Evolutionary conservation across 495 filamentous ascomycete genomes (phyloP), one percentile per base, ranked within the genome.

Genomic region (Penicillium robsamsonii): DNA sequence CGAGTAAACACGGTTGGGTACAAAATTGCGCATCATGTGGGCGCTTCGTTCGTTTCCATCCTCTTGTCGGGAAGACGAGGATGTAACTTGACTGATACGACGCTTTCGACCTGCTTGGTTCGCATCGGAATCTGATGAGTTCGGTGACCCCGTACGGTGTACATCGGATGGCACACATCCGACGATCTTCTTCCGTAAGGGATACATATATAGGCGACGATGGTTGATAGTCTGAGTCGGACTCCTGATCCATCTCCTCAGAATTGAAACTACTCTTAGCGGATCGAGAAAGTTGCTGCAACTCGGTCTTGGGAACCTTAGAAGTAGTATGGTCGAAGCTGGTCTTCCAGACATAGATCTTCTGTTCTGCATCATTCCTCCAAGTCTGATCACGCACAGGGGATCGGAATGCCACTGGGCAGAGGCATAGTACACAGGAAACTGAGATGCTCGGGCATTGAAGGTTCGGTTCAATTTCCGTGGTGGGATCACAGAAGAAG

Each of bases 401-500:
- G 1, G 62, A 69, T 12, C 25, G 29, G 15, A 68, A 69, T 22
- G 49, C 58, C 60, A 73, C 69, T 41, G 70, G 56, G 54, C 64
- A 72, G 0, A 70, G 58, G 49, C 58, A 72, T 8, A 75, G 33
- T 5, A 55, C 55, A 37, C 66, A 49, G 1, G 49, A 56, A 51
- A 75, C 50, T 6, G 56, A 31, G 2, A 65, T 72, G 8, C 11
- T 60, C 9, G 58, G 54, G 7, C 41, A 27, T 20, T 52, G 18
- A 5, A 42, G 46, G 45, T 5, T 33, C 12, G 15, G 8, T 8
- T 56, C 37, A 38, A 13, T 33, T 33, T 12, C 31, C 11, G 8
- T 46, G 35, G 69, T 68, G 1, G 68, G 71, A 41, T 76, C 66
- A 54, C 61, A 63, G 12, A 73, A 55, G 53, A 13, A 25, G 5